Evolutionary conservation across 163 green algal genomes (phyloP), one percentile per base, ranked within the genome.

Genomic region (Prototheca stagnorum): DNA sequence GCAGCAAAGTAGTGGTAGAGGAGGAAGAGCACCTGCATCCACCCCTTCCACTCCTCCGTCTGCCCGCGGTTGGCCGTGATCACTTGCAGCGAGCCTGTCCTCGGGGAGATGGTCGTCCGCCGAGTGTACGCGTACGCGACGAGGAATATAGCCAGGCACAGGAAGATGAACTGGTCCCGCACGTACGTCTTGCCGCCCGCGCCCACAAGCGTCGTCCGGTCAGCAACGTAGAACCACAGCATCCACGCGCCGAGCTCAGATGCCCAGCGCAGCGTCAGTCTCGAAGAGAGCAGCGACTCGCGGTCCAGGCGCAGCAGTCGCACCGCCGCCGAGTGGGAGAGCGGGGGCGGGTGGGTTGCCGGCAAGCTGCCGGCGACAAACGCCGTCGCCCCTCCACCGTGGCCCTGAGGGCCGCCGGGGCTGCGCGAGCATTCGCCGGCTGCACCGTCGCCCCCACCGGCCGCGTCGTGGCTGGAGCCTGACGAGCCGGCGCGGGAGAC

Each of bases 1-100:
- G 86, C 86, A 39, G 92, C 73, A 62, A 80, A 96, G 74, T 95
- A 96, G 57, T 96, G 86, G 61, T 96, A 96, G 24, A 96, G 65
- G 46, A 96, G 69, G 60, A 96, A 96, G 14, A 94, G 72, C 51
- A 83, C 79, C 73, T 96, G 86, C 86, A 96, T 96, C 86, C 86
- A 96, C 21, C 86, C 86, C 67, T 96, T 96, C 86, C 86, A 95
- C 61, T 96, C 86, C 64, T 96, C 86, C 9, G 86, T 96, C 60
- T 95, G 86, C 24, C 80, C 64, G 17, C 86, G 73, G 57, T 92
- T 91, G 19, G 95, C 72, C 56, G 31, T 12, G 11, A 37, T 12
- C 31, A 12, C 31, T n/a, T n/a, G n/a, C n/a, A n/a, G n/a, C n/a
- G n/a, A n/a, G n/a, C n/a, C n/a, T n/a, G n/a, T n/a, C n/a, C n/a